These are phyloP conservation scores for Xylariaceae sp. DNA, from an alignment of 2,329 filamentous ascomycete genomes.

Conservation along the genomic window DNA sequence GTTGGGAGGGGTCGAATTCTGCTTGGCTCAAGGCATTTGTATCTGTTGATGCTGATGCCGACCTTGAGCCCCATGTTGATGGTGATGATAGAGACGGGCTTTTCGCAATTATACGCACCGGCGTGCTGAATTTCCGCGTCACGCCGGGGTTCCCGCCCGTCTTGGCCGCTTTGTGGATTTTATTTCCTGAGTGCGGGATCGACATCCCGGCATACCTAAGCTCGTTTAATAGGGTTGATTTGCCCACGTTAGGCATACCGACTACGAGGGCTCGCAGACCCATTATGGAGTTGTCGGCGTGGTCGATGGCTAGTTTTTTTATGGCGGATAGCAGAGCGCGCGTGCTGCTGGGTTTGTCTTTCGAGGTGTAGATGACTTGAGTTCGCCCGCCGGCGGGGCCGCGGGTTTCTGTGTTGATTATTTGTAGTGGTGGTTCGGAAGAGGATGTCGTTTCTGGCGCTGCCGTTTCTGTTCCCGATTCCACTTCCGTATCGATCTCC, in stretches of 20 bases:
- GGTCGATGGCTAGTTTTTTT: slow-evolving; percentile 44
- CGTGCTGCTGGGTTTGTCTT: slow-evolving; percentile 33
- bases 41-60: background rate
- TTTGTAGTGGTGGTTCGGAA: background rate
- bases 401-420: background rate
- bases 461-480: background rate
- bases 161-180: slow-evolving; percentile 60
- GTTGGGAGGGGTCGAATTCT: background rate
- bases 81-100: slow-evolving; percentile 1
- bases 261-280: slow-evolving; percentile 85
- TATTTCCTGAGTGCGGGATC: slow-evolving; percentile 16
- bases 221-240: slow-evolving; percentile 88
- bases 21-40: background rate
- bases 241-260: slow-evolving; percentile 97
- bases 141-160: slow-evolving; percentile 88
- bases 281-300: slow-evolving; percentile 64
- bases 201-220: slow-evolving; percentile 66
- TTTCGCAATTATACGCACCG: slow-evolving; percentile 66
- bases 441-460: background rate
- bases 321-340: slow-evolving; percentile 44
- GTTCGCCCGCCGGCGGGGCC: slow-evolving; percentile 5
- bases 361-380: slow-evolving; percentile 42
- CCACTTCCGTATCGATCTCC: no score
- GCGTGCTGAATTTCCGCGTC: slow-evolving; percentile 77
- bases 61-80: background rate